Evolutionary conservation across 2,329 filamentous ascomycete genomes (phyloP).

Genomic region (Microascus cirrosus): DNA sequence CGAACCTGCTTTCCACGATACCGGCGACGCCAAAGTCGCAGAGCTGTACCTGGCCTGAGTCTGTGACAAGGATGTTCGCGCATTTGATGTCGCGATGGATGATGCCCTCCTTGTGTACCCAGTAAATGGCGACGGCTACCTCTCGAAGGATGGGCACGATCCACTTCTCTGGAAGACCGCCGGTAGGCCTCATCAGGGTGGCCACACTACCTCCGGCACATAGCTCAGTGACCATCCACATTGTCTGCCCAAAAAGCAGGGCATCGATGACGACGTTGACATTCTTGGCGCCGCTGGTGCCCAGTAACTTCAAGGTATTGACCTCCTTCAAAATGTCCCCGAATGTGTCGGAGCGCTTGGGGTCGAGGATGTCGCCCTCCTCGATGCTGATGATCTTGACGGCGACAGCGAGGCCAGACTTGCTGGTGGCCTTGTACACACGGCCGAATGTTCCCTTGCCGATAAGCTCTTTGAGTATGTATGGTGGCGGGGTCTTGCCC

Average conservation of each 20-base stretch:
- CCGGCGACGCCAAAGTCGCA: conserved; percentile 80
- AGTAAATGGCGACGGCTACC: conserved; percentile 53
- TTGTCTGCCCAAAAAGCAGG: conserved; percentile 62
- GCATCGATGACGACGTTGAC: conserved; percentile 76
- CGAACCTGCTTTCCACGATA: conserved; percentile 61
- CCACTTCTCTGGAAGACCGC: conserved; percentile 59
- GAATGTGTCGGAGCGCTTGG: conserved; percentile 54
- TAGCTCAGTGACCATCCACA: conserved; percentile 86
- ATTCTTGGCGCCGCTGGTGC: conserved; percentile 64
- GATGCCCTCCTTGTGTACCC: conserved; percentile 58
- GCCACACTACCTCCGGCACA: conserved; percentile 76
- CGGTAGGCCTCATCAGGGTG: conserved; percentile 58
- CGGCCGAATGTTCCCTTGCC: conserved; percentile 66
- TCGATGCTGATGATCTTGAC: conserved; percentile 82
- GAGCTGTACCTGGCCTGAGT: conserved; percentile 66
- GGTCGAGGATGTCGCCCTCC: conserved; percentile 57
- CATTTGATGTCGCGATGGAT: conserved; percentile 65
- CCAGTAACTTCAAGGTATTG: conserved; percentile 58
- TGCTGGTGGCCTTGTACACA: conserved; percentile 53
- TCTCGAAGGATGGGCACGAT: conserved; percentile 58
- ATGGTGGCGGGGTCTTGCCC: conserved; percentile 17
- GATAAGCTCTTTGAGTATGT: conserved; percentile 60
- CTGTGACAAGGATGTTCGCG: conserved; percentile 71
- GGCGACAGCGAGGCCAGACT: conserved; percentile 47
- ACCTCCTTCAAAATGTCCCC: conserved; percentile 61